Conservation (phyloP, 805 yeast genomes). For the Sugiyamaella smithiae region DNA sequence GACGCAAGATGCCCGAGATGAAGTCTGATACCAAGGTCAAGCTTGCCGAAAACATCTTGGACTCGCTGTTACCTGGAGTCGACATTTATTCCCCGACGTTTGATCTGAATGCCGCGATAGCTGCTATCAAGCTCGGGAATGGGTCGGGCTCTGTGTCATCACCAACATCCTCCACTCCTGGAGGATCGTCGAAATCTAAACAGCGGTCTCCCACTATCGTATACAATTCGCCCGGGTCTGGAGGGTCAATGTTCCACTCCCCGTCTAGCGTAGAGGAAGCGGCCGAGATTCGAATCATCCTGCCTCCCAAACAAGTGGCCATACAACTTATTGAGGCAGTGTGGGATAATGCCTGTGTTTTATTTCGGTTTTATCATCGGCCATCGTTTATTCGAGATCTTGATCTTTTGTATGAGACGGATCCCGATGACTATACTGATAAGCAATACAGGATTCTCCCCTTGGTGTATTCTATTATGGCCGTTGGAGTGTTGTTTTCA, state of each 20-base stretch:
- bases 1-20: slow-evolving; percentile 42
- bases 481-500: slow-evolving; percentile 75
- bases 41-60: slow-evolving; percentile 37
- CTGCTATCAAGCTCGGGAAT: background rate
- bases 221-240: slow-evolving; percentile 1
- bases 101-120: slow-evolving; percentile 6
- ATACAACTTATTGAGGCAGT: slow-evolving; percentile 67
- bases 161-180: background rate
- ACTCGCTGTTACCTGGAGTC: slow-evolving; percentile 40
- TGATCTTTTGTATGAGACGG: slow-evolving; percentile 71
- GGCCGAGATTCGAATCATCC: slow-evolving; percentile 57
- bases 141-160: background rate
- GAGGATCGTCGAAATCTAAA: slow-evolving; percentile 1
- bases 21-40: slow-evolving; percentile 37
- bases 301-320: slow-evolving; percentile 76
- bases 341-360: slow-evolving; percentile 83
- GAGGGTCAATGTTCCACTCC: slow-evolving; percentile 17
- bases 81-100: slow-evolving; percentile 27
- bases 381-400: slow-evolving; percentile 75
- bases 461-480: slow-evolving; percentile 78
- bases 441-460: slow-evolving; percentile 76
- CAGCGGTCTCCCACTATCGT: background rate
- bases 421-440: slow-evolving; percentile 67
- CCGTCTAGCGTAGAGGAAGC: slow-evolving; percentile 27
- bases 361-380: slow-evolving; percentile 81